Percentiles rank a stretch among this genome's conserved stretches.
Evolutionary conservation across 2,329 filamentous ascomycete genomes (phyloP).

Genomic region (Penicillium sp.): DNA sequence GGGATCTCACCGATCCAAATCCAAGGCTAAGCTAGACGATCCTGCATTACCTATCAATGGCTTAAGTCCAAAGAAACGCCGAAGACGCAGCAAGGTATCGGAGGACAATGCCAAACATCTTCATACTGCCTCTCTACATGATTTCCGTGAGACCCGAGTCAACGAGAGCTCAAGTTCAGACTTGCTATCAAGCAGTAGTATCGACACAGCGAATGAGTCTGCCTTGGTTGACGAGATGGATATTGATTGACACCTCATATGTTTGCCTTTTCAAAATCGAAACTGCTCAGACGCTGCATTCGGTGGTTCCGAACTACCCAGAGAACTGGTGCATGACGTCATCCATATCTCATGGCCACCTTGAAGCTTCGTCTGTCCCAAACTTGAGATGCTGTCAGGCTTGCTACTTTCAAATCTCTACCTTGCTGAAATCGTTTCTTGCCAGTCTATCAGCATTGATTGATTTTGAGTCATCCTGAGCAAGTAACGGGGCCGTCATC

Average conservation of each 20-base stretch:
- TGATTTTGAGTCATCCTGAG: not conserved
- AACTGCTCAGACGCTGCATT: not conserved
- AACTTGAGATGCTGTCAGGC: not conserved
- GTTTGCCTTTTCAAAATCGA: not conserved
- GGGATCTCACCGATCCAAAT: slow-evolving; percentile 9
- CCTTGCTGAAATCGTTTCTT: not conserved
- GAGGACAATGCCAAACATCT: slow-evolving; percentile 22
- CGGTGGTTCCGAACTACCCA: slow-evolving; percentile 3
- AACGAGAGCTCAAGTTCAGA: slow-evolving; percentile 33
- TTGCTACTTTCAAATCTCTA: not conserved
- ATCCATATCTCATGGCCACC: slow-evolving; percentile 29
- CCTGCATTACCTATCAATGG: slow-evolving; percentile 19
- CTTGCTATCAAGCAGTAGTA: slow-evolving; percentile 29
- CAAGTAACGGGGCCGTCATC: slow-evolving; percentile 31
- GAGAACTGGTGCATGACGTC: slow-evolving; percentile 41
- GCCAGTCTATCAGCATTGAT: not conserved
- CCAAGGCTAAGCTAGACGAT: slow-evolving; percentile 21
- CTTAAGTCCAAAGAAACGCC: slow-evolving; percentile 35
- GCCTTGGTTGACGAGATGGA: slow-evolving; percentile 42
- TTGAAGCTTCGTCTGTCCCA: not conserved
- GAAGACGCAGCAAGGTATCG: slow-evolving; percentile 32
- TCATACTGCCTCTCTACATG: slow-evolving; percentile 19
- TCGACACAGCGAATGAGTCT: slow-evolving; percentile 22
- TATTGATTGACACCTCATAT: slow-evolving; percentile 36
- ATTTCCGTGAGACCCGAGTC: slow-evolving; percentile 26